Evolutionary conservation across 1,284 basidiomycete genomes (phyloP), one percentile per base, ranked within the genome.

Genomic region (Xanthoconium separans): DNA sequence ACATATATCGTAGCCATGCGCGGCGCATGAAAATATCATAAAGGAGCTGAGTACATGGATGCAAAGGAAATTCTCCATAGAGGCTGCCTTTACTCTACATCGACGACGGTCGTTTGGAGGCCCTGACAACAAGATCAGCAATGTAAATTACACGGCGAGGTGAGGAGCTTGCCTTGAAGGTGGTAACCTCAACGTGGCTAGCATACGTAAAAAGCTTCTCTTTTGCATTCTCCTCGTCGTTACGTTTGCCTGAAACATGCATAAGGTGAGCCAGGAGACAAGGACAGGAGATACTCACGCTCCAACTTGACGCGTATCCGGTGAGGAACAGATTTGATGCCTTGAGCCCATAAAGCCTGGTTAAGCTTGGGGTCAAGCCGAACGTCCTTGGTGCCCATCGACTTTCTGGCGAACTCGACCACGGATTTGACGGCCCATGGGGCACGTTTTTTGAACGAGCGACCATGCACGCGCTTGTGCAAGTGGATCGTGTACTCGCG

Each of bases 151-250:
- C 29, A 48, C 16, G 18, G 16, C 2, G 22, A 16, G 20, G 48
- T 24, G 52, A n/a, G 43, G 33, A 16, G 69, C 83, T 55, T 55
- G 85, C 92, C 88, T 95, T 95, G 88, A 94, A 95, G 51, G 89
- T 81, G 44, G 80, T 74, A 51, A 92, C 90, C 47, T 83, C 79
- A 60, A 97, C 87, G 70, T 90, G 83, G 58, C 84, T 84, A 59
- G 91, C 95, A 71, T 94, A 91, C 49, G 93, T 95, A 83, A 82
- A 97, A 55, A 98, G 87, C 81, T 96, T 97, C 82, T 98, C 95
- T 80, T 95, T 96, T 59, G 94, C 93, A 66, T 88, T 90, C 80
- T 97, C 94, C 68, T 95, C 93, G 74, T 97, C 94, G 73, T 66
- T 64, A 42, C 65, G 65, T 54, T 64, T 68, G 15, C 65, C 63